phyloP scores from a whole-genome alignment of 805 yeast genomes.

The Ogataea populi-albae region DNA sequence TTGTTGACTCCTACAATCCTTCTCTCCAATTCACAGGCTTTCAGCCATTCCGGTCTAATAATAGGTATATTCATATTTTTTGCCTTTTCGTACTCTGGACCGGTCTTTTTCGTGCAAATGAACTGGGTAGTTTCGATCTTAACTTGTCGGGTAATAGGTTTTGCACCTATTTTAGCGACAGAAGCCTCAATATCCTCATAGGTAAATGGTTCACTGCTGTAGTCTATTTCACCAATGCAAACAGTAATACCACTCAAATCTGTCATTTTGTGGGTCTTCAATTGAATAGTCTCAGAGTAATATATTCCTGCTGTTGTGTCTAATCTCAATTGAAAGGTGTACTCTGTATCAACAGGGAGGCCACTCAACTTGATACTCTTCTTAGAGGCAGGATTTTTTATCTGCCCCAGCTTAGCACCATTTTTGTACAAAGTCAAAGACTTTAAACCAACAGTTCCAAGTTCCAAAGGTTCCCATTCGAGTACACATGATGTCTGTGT shows the following conservation, averaged over 20 bases:
- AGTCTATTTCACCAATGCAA: constrained; percentile 78
- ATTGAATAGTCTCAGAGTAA: constrained; percentile 60
- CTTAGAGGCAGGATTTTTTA: constrained; percentile 78
- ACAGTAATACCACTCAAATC: constrained; percentile 90
- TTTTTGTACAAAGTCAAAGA: constrained; percentile 77
- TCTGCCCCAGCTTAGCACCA: constrained; percentile 67
- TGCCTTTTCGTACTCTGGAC: constrained; percentile 71
- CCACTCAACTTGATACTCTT: constrained; percentile 88
- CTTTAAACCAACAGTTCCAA: constrained; percentile 80
- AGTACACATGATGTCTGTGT: constrained; percentile 95
- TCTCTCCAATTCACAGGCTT: constrained; percentile 87
- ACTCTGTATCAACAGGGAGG: constrained; percentile 79
- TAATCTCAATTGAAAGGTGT: constrained; percentile 73
- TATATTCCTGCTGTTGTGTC: constrained; percentile 89
- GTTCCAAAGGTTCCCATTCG: constrained; percentile 85
- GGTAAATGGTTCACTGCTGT: constrained; percentile 44
- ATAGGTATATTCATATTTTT: constrained; percentile 84
- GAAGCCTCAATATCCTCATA: constrained; percentile 60
- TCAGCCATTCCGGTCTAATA: constrained; percentile 94
- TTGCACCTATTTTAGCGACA: constrained; percentile 74
- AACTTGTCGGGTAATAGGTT: constrained; percentile 68
- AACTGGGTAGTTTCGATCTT: constrained; percentile 93
- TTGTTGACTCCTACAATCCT: constrained; percentile 91
- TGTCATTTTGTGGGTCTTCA: constrained; percentile 93
- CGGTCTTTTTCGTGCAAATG: constrained; percentile 66